Conservation (phyloP, 441 rosid species). For the Metrosideros polymorpha region DNA sequence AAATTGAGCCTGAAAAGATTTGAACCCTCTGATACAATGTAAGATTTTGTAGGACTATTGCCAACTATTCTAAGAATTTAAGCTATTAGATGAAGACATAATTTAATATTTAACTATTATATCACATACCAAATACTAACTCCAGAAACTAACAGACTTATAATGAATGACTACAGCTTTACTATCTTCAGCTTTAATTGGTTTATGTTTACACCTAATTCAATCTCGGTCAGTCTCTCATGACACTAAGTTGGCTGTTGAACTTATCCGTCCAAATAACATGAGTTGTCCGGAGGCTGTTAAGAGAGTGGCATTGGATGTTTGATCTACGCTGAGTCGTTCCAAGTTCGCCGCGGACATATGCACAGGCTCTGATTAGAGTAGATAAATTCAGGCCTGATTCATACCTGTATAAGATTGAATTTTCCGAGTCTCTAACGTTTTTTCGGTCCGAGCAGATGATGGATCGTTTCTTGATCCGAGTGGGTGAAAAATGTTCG, state of each 20-base stretch:
- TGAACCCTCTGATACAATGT: too few relatives aligned
- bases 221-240: background rate
- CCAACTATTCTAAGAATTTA: too few relatives aligned
- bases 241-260: background rate
- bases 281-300: background rate
- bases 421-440: background rate
- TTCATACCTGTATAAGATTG: background rate
- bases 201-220: background rate
- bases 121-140: background rate
- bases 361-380: background rate
- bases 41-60: too few relatives aligned
- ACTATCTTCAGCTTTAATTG: background rate
- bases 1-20: too few relatives aligned
- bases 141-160: background rate
- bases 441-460: background rate
- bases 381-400: background rate
- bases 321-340: too few relatives aligned
- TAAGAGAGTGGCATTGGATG: background rate
- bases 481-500: background rate
- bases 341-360: background rate
- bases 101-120: too few relatives aligned
- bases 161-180: background rate
- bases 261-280: too few relatives aligned
- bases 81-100: too few relatives aligned
- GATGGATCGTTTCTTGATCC: background rate